These are phyloP conservation scores for Podospora fimiseda DNA, from an alignment of 495 filamentous ascomycete genomes.

Conservation along the genomic window DNA sequence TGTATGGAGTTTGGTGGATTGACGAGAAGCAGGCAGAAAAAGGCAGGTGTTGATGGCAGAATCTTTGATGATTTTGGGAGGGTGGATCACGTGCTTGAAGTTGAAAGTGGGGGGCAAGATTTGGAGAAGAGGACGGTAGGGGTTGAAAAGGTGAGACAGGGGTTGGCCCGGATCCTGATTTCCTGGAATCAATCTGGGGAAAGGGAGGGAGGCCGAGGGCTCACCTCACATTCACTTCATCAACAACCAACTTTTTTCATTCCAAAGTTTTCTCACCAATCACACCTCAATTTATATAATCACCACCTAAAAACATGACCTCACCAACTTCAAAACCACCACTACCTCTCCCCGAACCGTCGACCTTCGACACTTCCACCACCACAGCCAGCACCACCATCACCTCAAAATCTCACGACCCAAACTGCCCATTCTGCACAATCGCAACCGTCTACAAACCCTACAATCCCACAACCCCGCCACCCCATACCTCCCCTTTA, in stretches of 20 bases:
- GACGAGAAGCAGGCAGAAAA: too few relatives aligned
- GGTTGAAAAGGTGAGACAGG: too few relatives aligned
- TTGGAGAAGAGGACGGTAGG: too few relatives aligned
- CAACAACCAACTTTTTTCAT: too few relatives aligned
- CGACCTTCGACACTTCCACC: conserved; percentile 10
- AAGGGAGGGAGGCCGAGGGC: neutral
- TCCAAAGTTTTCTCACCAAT: neutral
- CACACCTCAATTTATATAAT: neutral
- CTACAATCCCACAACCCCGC: conserved; percentile 36
- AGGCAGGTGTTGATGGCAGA: too few relatives aligned
- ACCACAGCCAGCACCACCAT: too few relatives aligned
- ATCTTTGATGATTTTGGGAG: too few relatives aligned
- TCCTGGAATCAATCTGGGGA: neutral
- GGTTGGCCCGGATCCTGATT: neutral
- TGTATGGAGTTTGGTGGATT: too few relatives aligned
- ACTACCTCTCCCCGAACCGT: neutral
- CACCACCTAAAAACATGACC: conserved; percentile 2
- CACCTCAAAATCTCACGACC: too few relatives aligned
- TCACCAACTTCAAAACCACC: conserved; percentile 4
- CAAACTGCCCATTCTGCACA: conserved; percentile 59
- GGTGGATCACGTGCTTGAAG: too few relatives aligned
- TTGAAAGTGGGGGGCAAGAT: too few relatives aligned
- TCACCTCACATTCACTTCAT: too few relatives aligned
- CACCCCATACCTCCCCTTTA: conserved; percentile 22
- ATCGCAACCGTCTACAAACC: conserved; percentile 47